phyloP scores from a whole-genome alignment of 2,329 filamentous ascomycete genomes.

The Colletotrichum viniferum region DNA sequence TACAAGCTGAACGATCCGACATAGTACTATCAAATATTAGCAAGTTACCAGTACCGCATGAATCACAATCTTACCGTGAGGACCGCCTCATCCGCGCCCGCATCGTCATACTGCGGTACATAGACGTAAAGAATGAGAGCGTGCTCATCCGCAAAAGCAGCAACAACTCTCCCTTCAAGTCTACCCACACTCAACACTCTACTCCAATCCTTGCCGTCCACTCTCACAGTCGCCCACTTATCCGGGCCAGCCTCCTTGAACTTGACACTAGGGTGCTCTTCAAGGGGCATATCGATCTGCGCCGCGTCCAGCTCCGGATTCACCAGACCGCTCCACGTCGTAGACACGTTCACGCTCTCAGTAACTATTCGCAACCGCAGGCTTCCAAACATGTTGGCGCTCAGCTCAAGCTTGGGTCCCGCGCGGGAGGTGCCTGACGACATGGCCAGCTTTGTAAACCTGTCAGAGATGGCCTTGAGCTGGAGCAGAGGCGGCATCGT shows the following conservation, averaged over 20 bases:
- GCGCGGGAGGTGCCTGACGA: conserved; percentile 35
- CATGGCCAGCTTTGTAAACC: conserved; percentile 86
- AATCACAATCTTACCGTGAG: conserved; percentile 65
- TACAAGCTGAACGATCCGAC: conserved; percentile 41
- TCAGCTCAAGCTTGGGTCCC: conserved; percentile 76
- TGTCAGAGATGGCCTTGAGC: conserved; percentile 91
- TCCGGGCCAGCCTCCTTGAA: conserved; percentile 80
- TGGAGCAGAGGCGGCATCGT: conserved; percentile 85
- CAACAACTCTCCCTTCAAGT: conserved; percentile 89
- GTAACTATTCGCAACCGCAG: conserved; percentile 81
- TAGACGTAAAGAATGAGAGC: conserved; percentile 86
- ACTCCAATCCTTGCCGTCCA: conserved; percentile 95
- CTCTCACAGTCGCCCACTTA: conserved; percentile 85
- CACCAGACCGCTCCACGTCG: conserved; percentile 81
- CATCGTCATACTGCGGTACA: conserved; percentile 72
- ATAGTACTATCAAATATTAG: conserved; percentile 35
- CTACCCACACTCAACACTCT: conserved; percentile 91
- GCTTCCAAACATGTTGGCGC: conserved; percentile 93
- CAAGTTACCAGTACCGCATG: too few species aligned
- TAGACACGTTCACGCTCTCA: conserved; percentile 84
- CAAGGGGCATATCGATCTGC: conserved; percentile 73
- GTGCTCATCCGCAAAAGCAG: conserved; percentile 83
- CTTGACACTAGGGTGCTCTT: conserved; percentile 80
- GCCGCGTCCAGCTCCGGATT: conserved; percentile 87
- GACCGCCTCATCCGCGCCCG: conserved; percentile 70